These are phyloP conservation scores for Caloboletus firmus DNA, from an alignment of 1,284 basidiomycete genomes.

Conservation along the genomic window DNA sequence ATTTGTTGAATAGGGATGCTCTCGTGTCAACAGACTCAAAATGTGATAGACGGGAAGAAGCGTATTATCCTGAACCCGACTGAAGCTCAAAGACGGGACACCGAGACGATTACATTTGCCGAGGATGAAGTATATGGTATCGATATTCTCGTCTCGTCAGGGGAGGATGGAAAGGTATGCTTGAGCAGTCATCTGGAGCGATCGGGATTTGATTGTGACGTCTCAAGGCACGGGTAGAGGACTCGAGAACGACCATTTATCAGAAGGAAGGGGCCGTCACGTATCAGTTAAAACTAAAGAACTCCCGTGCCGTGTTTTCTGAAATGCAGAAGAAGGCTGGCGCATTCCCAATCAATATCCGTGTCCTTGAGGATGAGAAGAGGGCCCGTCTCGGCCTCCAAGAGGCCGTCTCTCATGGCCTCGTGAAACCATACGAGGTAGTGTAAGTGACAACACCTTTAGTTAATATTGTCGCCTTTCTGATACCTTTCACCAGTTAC, in stretches of 20 bases:
- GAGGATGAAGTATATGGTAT: constrained; percentile 97
- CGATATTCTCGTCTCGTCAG: constrained; percentile 89
- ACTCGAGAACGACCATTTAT: constrained; percentile 90
- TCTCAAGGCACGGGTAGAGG: constrained; percentile 77
- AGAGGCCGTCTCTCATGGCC: constrained; percentile 91
- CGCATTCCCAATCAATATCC: constrained; percentile 96
- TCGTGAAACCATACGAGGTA: constrained; percentile 90
- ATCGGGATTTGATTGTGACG: constrained; percentile 4
- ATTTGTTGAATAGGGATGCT: constrained; percentile 66
- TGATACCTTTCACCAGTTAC: constrained; percentile 49
- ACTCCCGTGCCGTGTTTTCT: constrained; percentile 89
- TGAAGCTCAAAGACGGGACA: constrained; percentile 80
- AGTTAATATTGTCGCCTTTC: background rate
- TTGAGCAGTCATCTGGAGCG: background rate
- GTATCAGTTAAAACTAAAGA: constrained; percentile 98
- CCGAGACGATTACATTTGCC: constrained; percentile 81
- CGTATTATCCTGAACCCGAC: constrained; percentile 89
- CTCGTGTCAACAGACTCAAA: constrained; percentile 88
- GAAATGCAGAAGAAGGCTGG: constrained; percentile 99
- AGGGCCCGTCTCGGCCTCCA: constrained; percentile 92
- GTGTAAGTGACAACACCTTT: constrained; percentile 52
- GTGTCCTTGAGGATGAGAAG: constrained; percentile 93
- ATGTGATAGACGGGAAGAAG: constrained; percentile 97
- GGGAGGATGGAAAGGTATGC: constrained; percentile 83
- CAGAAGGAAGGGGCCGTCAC: constrained; percentile 86